Base-by-base conservation (phyloP, 208 protist genomes). In the Leishmania amazonensis region DNA sequence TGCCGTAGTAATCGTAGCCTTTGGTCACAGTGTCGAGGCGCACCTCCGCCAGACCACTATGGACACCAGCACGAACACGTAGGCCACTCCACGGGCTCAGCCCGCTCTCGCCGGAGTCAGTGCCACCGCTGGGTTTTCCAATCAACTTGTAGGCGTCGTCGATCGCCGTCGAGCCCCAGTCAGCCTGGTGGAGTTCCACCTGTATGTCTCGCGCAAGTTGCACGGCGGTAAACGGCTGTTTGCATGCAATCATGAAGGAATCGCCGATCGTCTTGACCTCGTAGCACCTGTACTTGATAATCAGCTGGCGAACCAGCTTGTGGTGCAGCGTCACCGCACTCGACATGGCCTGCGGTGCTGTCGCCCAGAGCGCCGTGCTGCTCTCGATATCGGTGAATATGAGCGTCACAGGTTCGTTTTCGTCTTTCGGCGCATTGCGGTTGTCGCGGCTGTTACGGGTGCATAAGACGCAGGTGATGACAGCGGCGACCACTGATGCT, bases 1-100 rank as follows among this genome's bases (percentile, higher is more conserved):
- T 87, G 57, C 96, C 96, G 88, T 89, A 90, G 90, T 92, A 92
- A 84, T 98, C 96, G 88, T 87, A 95, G 81, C 90, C 85, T 71
- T 90, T 88, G 62, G 90, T 93, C 58, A 89, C 87, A 80, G 90
- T 76, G 83, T 94, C 89, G 70, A 84, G 78, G 73, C 75, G 84
- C 72, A 93, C 85, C 80, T 93, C 87, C 35, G 74, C 80, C 53
- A 91, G 81, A 19, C 91, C 91, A 42, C 76, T 77, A 89, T 95
- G 89, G 62, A 95, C 76, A 57, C 91, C 91, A 17, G 90, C 84
- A 67, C 89, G 88, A 65, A 93, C 88, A 53, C 90, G 88, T 76
- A 94, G 81, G 5, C 88, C 88, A 58, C 77, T 83, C 86, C 88
- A 93, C 76, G 80, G 70, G 49, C 35, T 49, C 57, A 24, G 24